A percentile compares a stretch with the other conserved stretches of the same genome.
Evolutionary conservation across 768 basidiomycete genomes (phyloP).

Genomic region (Xerocomellus dryophilus): DNA sequence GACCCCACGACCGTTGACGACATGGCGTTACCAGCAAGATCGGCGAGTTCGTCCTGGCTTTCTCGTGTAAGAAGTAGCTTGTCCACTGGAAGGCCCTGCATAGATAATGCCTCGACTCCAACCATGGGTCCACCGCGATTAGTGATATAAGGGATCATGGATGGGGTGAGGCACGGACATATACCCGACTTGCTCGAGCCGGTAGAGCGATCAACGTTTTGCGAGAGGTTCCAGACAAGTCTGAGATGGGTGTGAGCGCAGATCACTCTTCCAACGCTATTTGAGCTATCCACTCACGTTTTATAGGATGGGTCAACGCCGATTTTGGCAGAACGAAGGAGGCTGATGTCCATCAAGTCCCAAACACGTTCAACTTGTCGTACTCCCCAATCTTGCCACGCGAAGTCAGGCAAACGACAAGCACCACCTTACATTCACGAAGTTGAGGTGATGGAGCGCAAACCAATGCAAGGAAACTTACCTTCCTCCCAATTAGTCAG

Average conservation of each 20-base stretch:
- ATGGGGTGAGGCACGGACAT: slow-evolving; percentile 89
- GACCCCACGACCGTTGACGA: slow-evolving; percentile 94
- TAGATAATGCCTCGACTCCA: slow-evolving; percentile 85
- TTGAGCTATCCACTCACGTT: slow-evolving; percentile 53
- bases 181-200: slow-evolving; percentile 80
- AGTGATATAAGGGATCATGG: slow-evolving; percentile 96
- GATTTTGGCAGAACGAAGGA: slow-evolving; percentile 73
- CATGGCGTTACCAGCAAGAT: slow-evolving; percentile 97
- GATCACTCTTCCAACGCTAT: background rate
- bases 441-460: background rate
- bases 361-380: slow-evolving; percentile 92
- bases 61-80: slow-evolving; percentile 90
- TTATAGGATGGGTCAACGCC: slow-evolving; percentile 87
- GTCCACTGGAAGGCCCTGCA: slow-evolving; percentile 93
- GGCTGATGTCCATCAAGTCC: slow-evolving; percentile 91
- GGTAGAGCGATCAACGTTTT: slow-evolving; percentile 92
- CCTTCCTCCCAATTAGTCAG: slow-evolving; percentile 94
- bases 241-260: slow-evolving; percentile 36
- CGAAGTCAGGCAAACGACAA: slow-evolving; percentile 83
- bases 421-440: slow-evolving; percentile 53
- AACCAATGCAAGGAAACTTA: slow-evolving; percentile 26
- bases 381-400: slow-evolving; percentile 93
- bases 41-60: slow-evolving; percentile 89
- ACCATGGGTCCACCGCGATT: slow-evolving; percentile 96
- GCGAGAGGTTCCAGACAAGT: slow-evolving; percentile 92